Percentiles rank a stretch among this genome's conserved stretches.
These are phyloP conservation scores for Wilcoxina mikolae DNA, from an alignment of 495 filamentous ascomycete species.

Conservation along the genomic window DNA sequence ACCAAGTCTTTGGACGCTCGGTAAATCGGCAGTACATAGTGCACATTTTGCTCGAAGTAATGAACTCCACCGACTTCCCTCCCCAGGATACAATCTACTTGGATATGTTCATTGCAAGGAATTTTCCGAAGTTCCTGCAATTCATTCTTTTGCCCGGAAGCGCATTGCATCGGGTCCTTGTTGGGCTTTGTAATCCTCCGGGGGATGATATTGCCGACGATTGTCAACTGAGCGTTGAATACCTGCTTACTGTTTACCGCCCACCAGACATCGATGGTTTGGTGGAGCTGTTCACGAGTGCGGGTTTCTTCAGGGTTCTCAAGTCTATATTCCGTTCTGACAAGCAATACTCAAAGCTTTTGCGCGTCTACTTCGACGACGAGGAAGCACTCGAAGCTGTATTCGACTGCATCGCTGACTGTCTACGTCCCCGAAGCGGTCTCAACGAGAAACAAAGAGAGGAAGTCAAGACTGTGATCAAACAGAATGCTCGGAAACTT, in stretches of 20 bases:
- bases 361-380: constrained; percentile 78
- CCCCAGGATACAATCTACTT: constrained; percentile 80
- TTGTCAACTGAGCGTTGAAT: constrained; percentile 89
- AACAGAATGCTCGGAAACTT: constrained; percentile 51
- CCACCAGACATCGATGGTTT: constrained; percentile 64
- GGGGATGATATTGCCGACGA: constrained; percentile 72
- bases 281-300: constrained; percentile 61
- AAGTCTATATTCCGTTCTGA: constrained; percentile 76
- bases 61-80: constrained; percentile 57
- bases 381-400: constrained; percentile 52
- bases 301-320: constrained; percentile 81
- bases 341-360: constrained; percentile 60
- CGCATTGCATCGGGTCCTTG: constrained; percentile 63
- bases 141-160: constrained; percentile 83
- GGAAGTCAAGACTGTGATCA: constrained; percentile 59
- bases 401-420: constrained; percentile 70
- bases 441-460: constrained; percentile 59
- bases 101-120: constrained; percentile 95
- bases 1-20: constrained; percentile 51
- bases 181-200: constrained; percentile 72
- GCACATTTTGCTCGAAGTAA: constrained; percentile 75
- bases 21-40: constrained; percentile 84
- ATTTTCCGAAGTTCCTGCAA: constrained; percentile 89
- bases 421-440: constrained; percentile 53
- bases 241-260: constrained; percentile 82